Base-by-base conservation (phyloP, 352 stramenopile species). In the Phytophthora macrochlamydospora region DNA sequence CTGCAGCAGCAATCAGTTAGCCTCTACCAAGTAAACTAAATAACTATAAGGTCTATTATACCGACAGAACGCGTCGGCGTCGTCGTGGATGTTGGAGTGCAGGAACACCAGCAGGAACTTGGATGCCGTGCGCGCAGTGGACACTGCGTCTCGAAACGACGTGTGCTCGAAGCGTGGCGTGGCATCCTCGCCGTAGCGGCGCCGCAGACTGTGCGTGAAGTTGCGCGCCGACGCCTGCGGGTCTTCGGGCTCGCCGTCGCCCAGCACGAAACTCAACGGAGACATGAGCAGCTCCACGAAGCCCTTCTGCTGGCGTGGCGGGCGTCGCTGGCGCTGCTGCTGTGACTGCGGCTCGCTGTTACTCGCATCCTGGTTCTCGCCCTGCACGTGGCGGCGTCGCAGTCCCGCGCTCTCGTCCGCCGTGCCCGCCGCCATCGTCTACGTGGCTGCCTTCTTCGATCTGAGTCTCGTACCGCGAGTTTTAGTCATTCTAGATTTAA, bases 41-140 rank as follows among this genome's bases (percentile, higher is more conserved):
- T 24, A 24, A 24, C 18, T 24, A 24, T 24, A 24, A 24, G 18
- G 18, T 24, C 18, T 24, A 24, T 24, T 24, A 24, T 24, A 90
- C 83, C 81, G 79, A 70, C 85, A 92, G 57, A 95, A 95, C 6
- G 61, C 51, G 55, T 90, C 72, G 28, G 86, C 81, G 42, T 94
- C 83, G 49, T 95, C 86, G 57, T 95, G 87, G 45, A 95, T 88
- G 29, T 79, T 91, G 63, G 85, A 95, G 70, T 95, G 87, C 55
- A 95, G 60, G 48, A 92, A 95, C 51, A 94, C 85, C 6, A 95
- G 45, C 46, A 95, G 60, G 49, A 95, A 95, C 73, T 95, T 95
- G 66, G 81, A 92, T 40, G 83, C 79, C 8, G 83, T 91, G 14
- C 85, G 84, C 7, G 87, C 85, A 0, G 85, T 91, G 2, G 80